Conservation (phyloP, 257 asterid genomes). For the Marsdenia floribunda region DNA sequence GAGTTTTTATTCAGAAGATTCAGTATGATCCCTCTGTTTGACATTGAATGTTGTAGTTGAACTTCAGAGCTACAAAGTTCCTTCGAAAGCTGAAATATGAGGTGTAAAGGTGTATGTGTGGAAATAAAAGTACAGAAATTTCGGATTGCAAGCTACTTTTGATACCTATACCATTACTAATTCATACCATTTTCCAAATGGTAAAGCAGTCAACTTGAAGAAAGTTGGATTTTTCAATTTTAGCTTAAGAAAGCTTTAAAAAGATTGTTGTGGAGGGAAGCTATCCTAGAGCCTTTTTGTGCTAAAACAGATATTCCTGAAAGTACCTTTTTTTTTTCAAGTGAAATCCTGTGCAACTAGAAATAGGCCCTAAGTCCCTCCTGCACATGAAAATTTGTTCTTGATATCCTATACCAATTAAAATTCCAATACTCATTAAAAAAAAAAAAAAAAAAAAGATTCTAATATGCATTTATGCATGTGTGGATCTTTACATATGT, state of each 20-base stretch:
- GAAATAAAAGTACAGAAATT: not conserved
- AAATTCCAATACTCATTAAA: not conserved
- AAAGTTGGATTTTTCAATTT: not conserved
- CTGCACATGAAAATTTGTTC: not conserved
- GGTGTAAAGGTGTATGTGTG: not conserved
- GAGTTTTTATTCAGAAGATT: not conserved
- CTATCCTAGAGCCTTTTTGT: not conserved
- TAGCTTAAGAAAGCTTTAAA: not conserved
- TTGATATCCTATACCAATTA: not conserved
- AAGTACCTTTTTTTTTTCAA: too few species aligned
- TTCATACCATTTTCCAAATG: not conserved
- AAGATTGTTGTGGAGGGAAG: not conserved
- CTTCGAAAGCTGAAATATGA: not conserved
- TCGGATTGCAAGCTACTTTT: not conserved
- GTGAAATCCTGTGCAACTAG: not conserved
- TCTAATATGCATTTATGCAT: not conserved
- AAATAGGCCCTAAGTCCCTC: not conserved
- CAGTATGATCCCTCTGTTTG: not conserved
- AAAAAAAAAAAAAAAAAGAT: not conserved
- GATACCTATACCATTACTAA: not conserved
- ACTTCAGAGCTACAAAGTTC: not conserved
- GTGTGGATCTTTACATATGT: too few species aligned
- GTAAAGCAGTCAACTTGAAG: not conserved
- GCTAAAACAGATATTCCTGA: too few species aligned
- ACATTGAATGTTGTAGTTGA: not conserved